Percentiles rank a stretch among this genome's conserved stretches.
Evolutionary conservation across 208 protist species (phyloP).

Genomic region (Leptomonas pyrrhocoris): DNA sequence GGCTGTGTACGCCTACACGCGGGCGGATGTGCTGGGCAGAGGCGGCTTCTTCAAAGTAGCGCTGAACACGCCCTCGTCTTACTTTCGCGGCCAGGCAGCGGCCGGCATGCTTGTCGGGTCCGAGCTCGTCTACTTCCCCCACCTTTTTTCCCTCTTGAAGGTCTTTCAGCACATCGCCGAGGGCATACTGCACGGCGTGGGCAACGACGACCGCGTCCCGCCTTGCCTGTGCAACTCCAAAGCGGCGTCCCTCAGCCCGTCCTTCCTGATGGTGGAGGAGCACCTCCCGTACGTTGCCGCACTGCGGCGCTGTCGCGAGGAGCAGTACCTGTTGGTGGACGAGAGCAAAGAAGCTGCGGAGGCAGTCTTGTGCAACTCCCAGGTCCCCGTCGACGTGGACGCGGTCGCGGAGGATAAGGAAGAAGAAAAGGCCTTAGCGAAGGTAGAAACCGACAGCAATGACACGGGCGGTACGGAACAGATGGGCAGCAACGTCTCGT

Average conservation of each 20-base stretch:
- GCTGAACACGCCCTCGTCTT: neutral
- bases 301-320: constrained; percentile 23
- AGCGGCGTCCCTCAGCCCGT: neutral
- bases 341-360: constrained; percentile 10
- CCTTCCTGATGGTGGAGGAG: constrained; percentile 27
- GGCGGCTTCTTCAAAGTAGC: constrained; percentile 24
- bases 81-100: neutral
- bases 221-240: constrained; percentile 10
- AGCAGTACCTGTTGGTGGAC: constrained; percentile 25
- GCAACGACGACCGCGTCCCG: neutral
- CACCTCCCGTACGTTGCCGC: constrained; percentile 10
- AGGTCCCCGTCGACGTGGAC: constrained; percentile 17
- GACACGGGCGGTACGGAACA: neutral
- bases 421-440: neutral
- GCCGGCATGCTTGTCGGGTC: neutral
- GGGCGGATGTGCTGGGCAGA: constrained; percentile 5
- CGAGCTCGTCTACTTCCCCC: neutral
- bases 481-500: constrained; percentile 15
- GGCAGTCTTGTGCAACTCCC: constrained; percentile 5
- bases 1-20: constrained; percentile 26
- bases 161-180: constrained; percentile 32
- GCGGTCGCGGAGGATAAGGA: neutral
- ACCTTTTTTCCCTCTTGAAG: constrained; percentile 28
- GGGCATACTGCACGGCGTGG: neutral
- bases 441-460: neutral